Evolutionary conservation across 208 protist species (phyloP).

Genomic region (Trypanosoma congolense): DNA sequence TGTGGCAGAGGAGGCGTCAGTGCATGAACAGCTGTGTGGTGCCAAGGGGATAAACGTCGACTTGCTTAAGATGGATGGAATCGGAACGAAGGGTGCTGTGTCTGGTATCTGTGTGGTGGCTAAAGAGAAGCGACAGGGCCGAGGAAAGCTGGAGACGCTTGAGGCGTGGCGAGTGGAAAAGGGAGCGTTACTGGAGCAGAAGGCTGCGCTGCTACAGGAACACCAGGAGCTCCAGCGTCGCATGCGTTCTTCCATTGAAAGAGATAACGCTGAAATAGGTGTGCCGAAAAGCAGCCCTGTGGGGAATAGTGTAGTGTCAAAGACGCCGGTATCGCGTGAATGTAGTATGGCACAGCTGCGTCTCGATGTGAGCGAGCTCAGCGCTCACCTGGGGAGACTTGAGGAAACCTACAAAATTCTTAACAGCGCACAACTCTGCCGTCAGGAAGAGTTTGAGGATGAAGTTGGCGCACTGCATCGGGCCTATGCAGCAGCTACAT

Average conservation of each 20-base stretch:
- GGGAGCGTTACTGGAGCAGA: slow-evolving; percentile 28
- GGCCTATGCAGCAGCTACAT: not conserved
- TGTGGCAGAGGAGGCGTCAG: slow-evolving; percentile 8
- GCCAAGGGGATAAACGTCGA: slow-evolving; percentile 7
- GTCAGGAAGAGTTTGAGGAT: slow-evolving; percentile 12
- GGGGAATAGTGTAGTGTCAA: too few relatives aligned
- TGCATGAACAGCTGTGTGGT: not conserved
- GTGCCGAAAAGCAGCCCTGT: too few relatives aligned
- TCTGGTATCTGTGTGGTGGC: slow-evolving; percentile 2
- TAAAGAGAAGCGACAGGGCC: slow-evolving; percentile 36
- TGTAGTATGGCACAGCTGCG: slow-evolving; percentile 37
- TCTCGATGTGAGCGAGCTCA: slow-evolving; percentile 29
- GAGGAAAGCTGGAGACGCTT: slow-evolving; percentile 21
- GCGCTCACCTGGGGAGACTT: slow-evolving; percentile 25
- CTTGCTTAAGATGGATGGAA: slow-evolving; percentile 2
- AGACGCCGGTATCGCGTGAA: slow-evolving; percentile 7
- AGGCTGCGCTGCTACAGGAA: slow-evolving; percentile 24
- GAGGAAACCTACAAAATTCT: slow-evolving; percentile 40
- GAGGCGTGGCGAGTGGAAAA: slow-evolving; percentile 54
- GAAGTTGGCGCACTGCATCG: slow-evolving; percentile 11
- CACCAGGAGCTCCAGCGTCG: slow-evolving; percentile 45
- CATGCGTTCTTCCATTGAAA: slow-evolving; percentile 52
- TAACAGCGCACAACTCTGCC: slow-evolving; percentile 10
- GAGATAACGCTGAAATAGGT: slow-evolving; percentile 73
- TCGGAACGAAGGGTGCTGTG: not conserved